Evolutionary conservation across 2,329 filamentous ascomycete genomes (phyloP).

Genomic region (Gliomastix tumulicola): DNA sequence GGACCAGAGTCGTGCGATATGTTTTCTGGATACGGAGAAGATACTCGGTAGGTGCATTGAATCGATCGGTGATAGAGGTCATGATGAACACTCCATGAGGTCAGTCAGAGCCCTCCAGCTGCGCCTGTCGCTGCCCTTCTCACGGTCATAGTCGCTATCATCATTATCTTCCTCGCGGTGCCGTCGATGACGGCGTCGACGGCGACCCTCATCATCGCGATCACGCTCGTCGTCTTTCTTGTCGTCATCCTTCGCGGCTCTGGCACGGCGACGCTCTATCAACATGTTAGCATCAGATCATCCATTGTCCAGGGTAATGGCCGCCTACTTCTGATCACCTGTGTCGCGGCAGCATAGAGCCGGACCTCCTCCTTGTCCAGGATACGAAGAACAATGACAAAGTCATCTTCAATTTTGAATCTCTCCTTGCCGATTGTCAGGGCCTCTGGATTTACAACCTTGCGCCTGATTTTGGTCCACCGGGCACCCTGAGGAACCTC

Average conservation of each 20-base stretch:
- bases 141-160: slow-evolving; percentile 4
- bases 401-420: slow-evolving; percentile 87
- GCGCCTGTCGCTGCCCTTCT: slow-evolving; percentile 7
- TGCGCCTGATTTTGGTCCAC: slow-evolving; percentile 89
- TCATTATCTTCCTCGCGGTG: slow-evolving; percentile 5
- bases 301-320: not conserved
- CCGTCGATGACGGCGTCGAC: slow-evolving; percentile 12
- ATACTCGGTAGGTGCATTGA: too few species aligned
- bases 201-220: slow-evolving; percentile 14
- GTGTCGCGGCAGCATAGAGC: slow-evolving; percentile 74
- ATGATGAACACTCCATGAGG: too few species aligned
- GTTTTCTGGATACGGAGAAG: too few species aligned
- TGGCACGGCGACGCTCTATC: slow-evolving; percentile 21
- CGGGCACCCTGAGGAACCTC: slow-evolving; percentile 73
- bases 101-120: too few species aligned
- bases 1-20: too few species aligned
- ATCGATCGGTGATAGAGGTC: too few species aligned
- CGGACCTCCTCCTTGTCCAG: slow-evolving; percentile 86
- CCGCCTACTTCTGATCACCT: slow-evolving; percentile 67
- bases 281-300: slow-evolving; percentile 1
- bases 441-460: slow-evolving; percentile 83
- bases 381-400: slow-evolving; percentile 86
- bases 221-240: slow-evolving; percentile 11
- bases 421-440: slow-evolving; percentile 81
- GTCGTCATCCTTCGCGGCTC: slow-evolving; percentile 14